Conservation (phyloP, 2,329 filamentous ascomycete genomes). For the Ceratocystis variospora region DNA sequence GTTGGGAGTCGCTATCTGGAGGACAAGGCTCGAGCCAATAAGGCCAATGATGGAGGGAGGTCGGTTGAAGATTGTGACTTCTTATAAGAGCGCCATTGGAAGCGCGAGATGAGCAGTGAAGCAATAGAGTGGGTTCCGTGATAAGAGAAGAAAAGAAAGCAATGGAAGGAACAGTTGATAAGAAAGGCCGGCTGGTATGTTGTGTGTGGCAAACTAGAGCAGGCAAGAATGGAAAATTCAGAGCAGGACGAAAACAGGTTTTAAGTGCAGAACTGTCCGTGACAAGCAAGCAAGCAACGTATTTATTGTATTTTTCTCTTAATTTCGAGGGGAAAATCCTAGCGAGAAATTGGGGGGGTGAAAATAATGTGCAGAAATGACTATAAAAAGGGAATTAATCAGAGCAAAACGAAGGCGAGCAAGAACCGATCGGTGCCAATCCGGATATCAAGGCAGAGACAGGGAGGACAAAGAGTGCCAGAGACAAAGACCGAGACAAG, state of each 20-base stretch:
- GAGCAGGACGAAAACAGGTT: constrained; percentile 1
- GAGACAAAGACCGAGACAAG: not conserved
- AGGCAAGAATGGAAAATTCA: not conserved
- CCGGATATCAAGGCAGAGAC: not conserved
- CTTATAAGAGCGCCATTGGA: constrained; percentile 3
- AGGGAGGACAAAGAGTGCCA: not conserved
- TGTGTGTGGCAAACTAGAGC: not conserved
- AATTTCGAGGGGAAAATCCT: not conserved
- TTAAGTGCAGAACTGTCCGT: not conserved
- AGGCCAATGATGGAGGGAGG: not conserved
- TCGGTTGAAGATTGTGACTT: not conserved
- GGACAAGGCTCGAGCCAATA: not conserved
- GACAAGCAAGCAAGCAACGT: not conserved
- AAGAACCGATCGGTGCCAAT: not conserved
- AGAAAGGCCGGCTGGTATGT: not conserved
- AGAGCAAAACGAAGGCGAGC: not conserved
- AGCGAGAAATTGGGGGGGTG: not conserved
- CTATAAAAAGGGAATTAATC: not conserved
- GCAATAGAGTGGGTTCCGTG: not conserved
- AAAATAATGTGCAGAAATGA: not conserved
- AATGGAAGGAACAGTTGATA: not conserved
- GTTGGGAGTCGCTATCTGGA: not conserved
- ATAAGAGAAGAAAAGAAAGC: not conserved
- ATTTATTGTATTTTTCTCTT: not conserved
- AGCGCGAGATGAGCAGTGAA: not conserved